These are phyloP conservation scores for Ceratobasidium papillatum DNA, from an alignment of 1,284 basidiomycete species.

Conservation along the genomic window DNA sequence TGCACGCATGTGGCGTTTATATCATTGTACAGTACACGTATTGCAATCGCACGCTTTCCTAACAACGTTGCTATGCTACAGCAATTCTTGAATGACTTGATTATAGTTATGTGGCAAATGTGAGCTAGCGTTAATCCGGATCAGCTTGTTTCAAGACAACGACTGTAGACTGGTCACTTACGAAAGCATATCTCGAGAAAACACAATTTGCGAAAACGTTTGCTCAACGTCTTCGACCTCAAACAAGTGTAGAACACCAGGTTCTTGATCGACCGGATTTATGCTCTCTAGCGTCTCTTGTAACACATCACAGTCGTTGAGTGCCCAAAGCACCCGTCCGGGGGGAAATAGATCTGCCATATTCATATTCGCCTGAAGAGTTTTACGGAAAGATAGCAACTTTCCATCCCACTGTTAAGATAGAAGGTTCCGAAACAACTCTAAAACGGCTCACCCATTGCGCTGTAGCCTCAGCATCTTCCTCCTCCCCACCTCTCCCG, in stretches of 20 bases:
- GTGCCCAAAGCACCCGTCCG: constrained; percentile 79
- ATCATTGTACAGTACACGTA: constrained; percentile 20
- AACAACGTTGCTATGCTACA: constrained; percentile 46
- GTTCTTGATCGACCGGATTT: constrained; percentile 40
- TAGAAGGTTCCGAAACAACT: constrained; percentile 33
- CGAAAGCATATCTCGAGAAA: constrained; percentile 83
- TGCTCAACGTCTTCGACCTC: constrained; percentile 76
- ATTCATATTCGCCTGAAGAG: constrained; percentile 85
- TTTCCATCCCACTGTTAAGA: constrained; percentile 48
- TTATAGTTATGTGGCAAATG: constrained; percentile 75
- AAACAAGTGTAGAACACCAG: constrained; percentile 57
- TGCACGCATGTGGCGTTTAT: neutral
- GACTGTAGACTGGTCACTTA: constrained; percentile 46
- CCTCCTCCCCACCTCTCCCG: constrained; percentile 41
- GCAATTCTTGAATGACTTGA: constrained; percentile 68
- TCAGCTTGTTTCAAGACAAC: constrained; percentile 4
- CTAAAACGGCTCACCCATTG: constrained; percentile 65
- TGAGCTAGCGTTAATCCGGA: constrained; percentile 54
- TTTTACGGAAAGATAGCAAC: constrained; percentile 82
- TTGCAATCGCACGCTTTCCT: neutral
- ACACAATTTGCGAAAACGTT: constrained; percentile 82
- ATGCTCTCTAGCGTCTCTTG: constrained; percentile 55
- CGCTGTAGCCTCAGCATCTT: constrained; percentile 48
- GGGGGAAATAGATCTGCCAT: constrained; percentile 78
- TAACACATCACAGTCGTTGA: constrained; percentile 72